Evolutionary conservation across 495 filamentous ascomycete genomes (phyloP), one percentile per base, ranked within the genome.

Genomic region (Penicillium silybi): DNA sequence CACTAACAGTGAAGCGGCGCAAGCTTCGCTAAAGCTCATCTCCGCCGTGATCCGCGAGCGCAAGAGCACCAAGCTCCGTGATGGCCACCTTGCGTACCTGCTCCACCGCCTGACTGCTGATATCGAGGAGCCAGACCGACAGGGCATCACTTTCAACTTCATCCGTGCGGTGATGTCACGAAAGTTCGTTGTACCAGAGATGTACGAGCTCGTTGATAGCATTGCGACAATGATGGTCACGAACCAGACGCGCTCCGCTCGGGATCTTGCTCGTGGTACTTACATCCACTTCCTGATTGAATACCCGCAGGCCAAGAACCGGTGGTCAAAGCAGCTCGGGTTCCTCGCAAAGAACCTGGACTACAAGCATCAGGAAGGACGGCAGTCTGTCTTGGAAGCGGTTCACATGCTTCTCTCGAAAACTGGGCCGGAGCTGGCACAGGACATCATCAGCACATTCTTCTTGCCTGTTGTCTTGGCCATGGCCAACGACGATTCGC

Each of bases 141-240:
- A 96, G 53, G 90, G 93, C 48, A 78, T 92, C 32, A 89, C 89
- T 0, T 98, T 97, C 77, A 96, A 89, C 64, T 97, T 98, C 64
- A 75, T 98, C 23, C 82, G 88, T 43, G 86, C 88, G 1, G 83
- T 97, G 37, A 81, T 97, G 69, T 83, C 85, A 19, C 79, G 90
- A 20, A 95, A 89, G 66, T 75, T 96, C 43, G 76, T 95, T 48
- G 90, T 95, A 41, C 81, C 91, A 1, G 83, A 88, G 42, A 84
- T 97, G 43, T 98, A 97, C 66, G 92, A 97, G 57, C 83, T 87
- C 13, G 80, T 95, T 44, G 93, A 98, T 61, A 80, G 85, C 56
- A 84, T 97, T 27, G 88, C 89, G 20, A 82, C 77, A n/a, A 85
- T 97, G 69, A 96, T 97, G 92, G 88, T 98, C 50, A 96, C 88